phyloP scores from a whole-genome alignment of 495 filamentous ascomycete species.

The Xylona heveae region DNA sequence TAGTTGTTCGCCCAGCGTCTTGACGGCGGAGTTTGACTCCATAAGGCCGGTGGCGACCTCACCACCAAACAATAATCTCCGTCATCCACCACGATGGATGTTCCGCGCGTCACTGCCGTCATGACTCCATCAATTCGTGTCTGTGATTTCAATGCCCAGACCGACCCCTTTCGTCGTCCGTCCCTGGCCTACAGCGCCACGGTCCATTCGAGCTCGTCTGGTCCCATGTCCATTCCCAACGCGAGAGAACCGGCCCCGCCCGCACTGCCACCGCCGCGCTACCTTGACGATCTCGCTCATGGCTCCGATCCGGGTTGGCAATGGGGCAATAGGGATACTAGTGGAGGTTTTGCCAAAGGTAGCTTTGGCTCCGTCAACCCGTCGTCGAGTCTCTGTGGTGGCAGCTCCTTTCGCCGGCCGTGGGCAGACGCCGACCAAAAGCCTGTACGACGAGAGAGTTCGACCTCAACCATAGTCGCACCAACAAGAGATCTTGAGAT shows the following conservation, averaged over 20 bases:
- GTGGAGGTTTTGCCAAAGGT: slow-evolving; percentile 11
- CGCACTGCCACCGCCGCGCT: slow-evolving; percentile 38
- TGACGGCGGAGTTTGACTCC: too few relatives aligned
- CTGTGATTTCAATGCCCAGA: neutral
- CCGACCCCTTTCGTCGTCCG: slow-evolving; percentile 2
- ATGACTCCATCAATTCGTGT: neutral
- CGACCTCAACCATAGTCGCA: too few relatives aligned
- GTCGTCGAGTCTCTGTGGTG: slow-evolving; percentile 32
- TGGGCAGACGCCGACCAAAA: too few relatives aligned
- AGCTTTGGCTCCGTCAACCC: slow-evolving; percentile 25
- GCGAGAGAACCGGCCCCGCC: slow-evolving; percentile 29
- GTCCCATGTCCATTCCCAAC: slow-evolving; percentile 36
- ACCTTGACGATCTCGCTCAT: slow-evolving; percentile 28
- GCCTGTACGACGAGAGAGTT: too few relatives aligned
- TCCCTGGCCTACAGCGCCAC: neutral
- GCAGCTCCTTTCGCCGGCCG: too few relatives aligned
- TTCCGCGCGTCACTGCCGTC: too few relatives aligned
- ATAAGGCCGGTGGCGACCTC: too few relatives aligned
- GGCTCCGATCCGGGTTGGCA: slow-evolving; percentile 39
- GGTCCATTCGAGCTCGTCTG: slow-evolving; percentile 14
- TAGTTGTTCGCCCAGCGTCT: too few relatives aligned
- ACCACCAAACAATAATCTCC: too few relatives aligned
- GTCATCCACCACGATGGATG: too few relatives aligned
- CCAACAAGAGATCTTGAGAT: too few relatives aligned
- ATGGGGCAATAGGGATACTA: slow-evolving; percentile 26